Evolutionary conservation across 768 basidiomycete species (phyloP), one percentile per base, ranked within the genome.

Genomic region (Boletus huronensis): DNA sequence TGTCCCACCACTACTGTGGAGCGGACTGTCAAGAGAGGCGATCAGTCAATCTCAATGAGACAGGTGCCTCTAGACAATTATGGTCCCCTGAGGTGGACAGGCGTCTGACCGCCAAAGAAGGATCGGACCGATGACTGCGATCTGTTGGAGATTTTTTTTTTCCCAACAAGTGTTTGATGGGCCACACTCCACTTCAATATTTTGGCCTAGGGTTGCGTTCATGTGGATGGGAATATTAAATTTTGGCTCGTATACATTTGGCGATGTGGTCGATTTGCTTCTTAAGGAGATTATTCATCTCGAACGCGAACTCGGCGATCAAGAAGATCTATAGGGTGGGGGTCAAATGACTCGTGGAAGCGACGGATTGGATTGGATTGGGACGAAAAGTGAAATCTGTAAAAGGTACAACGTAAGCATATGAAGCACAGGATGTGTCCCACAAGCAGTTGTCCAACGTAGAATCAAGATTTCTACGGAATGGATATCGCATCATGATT

Each of bases 231-330:
- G 41, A 9, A 34, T 9, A 26, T 34, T 50, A 34, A 47, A 31
- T 40, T 29, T 31, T 44, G 28, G 21, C 17, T 23, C 38, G 49
- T n/a, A 19, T 38, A 38, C 19, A 38, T 38, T 38, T 38, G 17
- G 36, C 41, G 19, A 52, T 35, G 28, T 6, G 25, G 46, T 21
- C 21, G 28, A 45, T 55, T 55, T 32, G 16, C 53, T 55, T 45
- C 35, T 54, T 52, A 61, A 53, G 55, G 53, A 16, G 14, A 58
- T 48, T 50, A 36, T 65, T 57, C 54, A 65, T 64, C 38, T 55
- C 28, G 23, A 52, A 45, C 2, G 14, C n/a, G 41, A 11, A 32
- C 51, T n/a, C n/a, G n/a, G n/a, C 53, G 57, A 59, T 59, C 60
- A 53, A 38, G 52, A 62, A 45, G 51, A 55, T 57, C 53, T 46